Evolutionary conservation across 768 basidiomycete species (phyloP).

Genomic region (Pholiota microspora): DNA sequence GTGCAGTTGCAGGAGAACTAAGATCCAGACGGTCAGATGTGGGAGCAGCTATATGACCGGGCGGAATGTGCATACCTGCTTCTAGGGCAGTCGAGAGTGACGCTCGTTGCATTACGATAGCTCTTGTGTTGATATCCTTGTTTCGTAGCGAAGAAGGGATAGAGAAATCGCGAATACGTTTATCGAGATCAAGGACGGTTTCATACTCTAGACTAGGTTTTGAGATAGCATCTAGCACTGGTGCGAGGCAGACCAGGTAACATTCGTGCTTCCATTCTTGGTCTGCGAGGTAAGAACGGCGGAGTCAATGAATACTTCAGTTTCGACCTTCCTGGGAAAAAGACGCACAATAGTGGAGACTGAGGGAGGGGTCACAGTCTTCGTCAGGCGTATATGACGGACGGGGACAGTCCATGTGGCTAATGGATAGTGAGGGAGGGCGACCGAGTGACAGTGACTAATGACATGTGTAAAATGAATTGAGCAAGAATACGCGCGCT

Average conservation of each 20-base stretch:
- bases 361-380: slow-evolving; percentile 33
- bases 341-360: slow-evolving; percentile 41
- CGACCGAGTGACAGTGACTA: slow-evolving; percentile 65
- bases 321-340: neutral
- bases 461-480: neutral
- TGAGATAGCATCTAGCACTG: slow-evolving; percentile 57
- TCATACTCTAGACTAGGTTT: slow-evolving; percentile 50
- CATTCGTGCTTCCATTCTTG: slow-evolving; percentile 73
- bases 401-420: slow-evolving; percentile 56
- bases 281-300: slow-evolving; percentile 35
- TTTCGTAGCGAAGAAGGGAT: slow-evolving; percentile 48
- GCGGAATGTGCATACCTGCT: slow-evolving; percentile 41
- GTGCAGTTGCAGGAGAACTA: slow-evolving; percentile 67
- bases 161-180: slow-evolving; percentile 57
- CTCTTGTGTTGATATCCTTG: slow-evolving; percentile 39
- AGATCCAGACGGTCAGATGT: neutral
- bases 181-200: slow-evolving; percentile 55
- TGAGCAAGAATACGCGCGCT: neutral
- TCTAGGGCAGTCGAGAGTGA: slow-evolving; percentile 58
- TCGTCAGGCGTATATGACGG: slow-evolving; percentile 45
- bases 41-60: neutral
- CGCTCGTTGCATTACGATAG: slow-evolving; percentile 58
- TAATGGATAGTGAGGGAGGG: slow-evolving; percentile 62
- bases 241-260: slow-evolving; percentile 56
- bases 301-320: slow-evolving; percentile 4